Evolutionary conservation across 495 filamentous ascomycete species (phyloP).

Genomic region (Collariella sp.): DNA sequence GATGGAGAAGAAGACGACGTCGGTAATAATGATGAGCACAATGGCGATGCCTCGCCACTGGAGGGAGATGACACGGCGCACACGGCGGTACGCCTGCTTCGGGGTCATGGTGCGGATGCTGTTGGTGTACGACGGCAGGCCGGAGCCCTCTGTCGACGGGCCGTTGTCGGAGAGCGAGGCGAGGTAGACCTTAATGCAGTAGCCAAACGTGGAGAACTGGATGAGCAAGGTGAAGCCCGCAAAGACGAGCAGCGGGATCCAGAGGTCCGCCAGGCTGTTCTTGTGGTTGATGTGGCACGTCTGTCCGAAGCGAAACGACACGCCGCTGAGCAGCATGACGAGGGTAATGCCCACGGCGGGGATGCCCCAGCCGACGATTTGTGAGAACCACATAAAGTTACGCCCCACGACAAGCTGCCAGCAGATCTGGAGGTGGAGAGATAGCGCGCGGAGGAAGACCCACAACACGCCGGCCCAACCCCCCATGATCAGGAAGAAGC

Average conservation of each 20-base stretch:
- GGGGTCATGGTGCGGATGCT: slow-evolving; percentile 80
- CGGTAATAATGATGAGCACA: slow-evolving; percentile 75
- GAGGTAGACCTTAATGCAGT: slow-evolving; percentile 92
- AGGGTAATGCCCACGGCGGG: slow-evolving; percentile 62
- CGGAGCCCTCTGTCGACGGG: slow-evolving; percentile 59
- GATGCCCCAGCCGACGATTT: slow-evolving; percentile 74
- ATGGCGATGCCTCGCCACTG: slow-evolving; percentile 90
- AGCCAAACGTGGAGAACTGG: slow-evolving; percentile 78
- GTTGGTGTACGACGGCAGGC: slow-evolving; percentile 65
- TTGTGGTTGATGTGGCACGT: slow-evolving; percentile 89
- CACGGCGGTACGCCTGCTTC: slow-evolving; percentile 76
- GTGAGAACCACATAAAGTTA: slow-evolving; percentile 83
- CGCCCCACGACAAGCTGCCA: slow-evolving; percentile 87
- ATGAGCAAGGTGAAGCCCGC: slow-evolving; percentile 68
- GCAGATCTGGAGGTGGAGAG: slow-evolving; percentile 93
- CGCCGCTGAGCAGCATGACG: slow-evolving; percentile 76
- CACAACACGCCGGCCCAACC: slow-evolving; percentile 77
- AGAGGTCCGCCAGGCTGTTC: slow-evolving; percentile 73
- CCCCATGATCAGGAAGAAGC: slow-evolving; percentile 73
- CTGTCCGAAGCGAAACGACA: slow-evolving; percentile 85
- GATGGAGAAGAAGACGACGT: slow-evolving; percentile 86
- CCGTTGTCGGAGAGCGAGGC: slow-evolving; percentile 68
- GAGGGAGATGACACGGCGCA: slow-evolving; percentile 76
- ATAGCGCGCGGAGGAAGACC: slow-evolving; percentile 84
- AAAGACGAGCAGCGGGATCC: slow-evolving; percentile 79